These are phyloP conservation scores for Papiliotrema fonsecae DNA, from an alignment of 1,284 basidiomycete species.

Conservation along the genomic window DNA sequence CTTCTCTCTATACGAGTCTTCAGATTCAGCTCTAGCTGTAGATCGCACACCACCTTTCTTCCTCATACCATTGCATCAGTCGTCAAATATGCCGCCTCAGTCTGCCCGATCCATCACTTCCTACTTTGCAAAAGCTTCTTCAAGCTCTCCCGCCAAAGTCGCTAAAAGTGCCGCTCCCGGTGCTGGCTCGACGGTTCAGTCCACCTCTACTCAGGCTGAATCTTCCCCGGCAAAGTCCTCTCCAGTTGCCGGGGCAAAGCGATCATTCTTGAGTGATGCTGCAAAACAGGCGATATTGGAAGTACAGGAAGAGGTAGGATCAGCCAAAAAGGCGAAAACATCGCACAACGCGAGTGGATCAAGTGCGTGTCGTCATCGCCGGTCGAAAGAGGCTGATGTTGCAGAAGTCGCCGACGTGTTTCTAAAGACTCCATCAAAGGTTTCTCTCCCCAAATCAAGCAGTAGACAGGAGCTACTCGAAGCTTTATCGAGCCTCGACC, in stretches of 20 bases:
- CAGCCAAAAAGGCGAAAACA: constrained; percentile 11
- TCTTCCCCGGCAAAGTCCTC: constrained; percentile 1
- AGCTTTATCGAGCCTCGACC: constrained; percentile 9
- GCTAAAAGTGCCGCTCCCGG: no score
- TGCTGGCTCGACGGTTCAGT: no score
- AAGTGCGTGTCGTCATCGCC: no score
- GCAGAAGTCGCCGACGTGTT: constrained; percentile 23
- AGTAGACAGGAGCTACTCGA: constrained; percentile 27
- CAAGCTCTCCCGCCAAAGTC: constrained; percentile 3
- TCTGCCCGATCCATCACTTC: constrained; percentile 19
- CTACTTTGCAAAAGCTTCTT: constrained; percentile 20
- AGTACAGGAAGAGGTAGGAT: constrained; percentile 8
- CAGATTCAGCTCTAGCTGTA: no score
- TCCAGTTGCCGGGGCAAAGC: constrained; percentile 4
- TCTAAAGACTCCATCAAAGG: constrained; percentile 4
- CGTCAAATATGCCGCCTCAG: constrained; percentile 20
- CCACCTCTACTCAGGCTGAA: no score
- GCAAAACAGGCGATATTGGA: constrained; percentile 23
- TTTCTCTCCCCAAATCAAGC: constrained; percentile 8
- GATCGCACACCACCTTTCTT: no score
- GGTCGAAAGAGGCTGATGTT: no score
- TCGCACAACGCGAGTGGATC: no score
- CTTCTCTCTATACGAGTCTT: no score
- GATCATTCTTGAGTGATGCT: constrained; percentile 16
- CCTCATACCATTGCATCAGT: no score